These are phyloP conservation scores for Drechslera avenae DNA, from an alignment of 2,329 filamentous ascomycete species.

Conservation along the genomic window DNA sequence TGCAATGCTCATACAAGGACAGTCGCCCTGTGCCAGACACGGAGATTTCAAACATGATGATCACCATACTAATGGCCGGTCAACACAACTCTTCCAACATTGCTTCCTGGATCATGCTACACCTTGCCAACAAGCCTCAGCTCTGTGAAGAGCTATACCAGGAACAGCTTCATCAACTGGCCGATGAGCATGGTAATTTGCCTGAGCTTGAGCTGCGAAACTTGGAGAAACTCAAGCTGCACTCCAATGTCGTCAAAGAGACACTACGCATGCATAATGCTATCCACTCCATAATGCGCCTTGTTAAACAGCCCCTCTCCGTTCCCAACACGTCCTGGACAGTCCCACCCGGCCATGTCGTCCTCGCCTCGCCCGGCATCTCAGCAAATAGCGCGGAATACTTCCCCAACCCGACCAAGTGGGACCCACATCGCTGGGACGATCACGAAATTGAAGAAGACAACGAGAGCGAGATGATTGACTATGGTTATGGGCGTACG, in stretches of 20 bases:
- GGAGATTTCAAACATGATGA: slow-evolving; percentile 1
- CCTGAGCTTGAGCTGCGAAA: background rate
- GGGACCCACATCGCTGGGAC: slow-evolving; percentile 1
- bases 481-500: background rate
- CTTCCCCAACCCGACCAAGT: background rate
- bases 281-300: slow-evolving; percentile 1
- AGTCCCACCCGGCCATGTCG: background rate
- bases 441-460: slow-evolving; percentile 1
- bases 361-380: background rate
- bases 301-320: background rate
- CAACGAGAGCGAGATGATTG: background rate
- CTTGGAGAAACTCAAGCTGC: slow-evolving; percentile 1
- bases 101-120: background rate
- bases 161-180: slow-evolving; percentile 1
- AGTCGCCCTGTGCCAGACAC: background rate
- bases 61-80: background rate
- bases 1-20: slow-evolving; percentile 1
- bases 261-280: slow-evolving; percentile 1
- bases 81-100: slow-evolving; percentile 1
- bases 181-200: slow-evolving; percentile 2
- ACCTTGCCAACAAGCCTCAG: slow-evolving; percentile 1
- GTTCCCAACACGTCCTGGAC: background rate
- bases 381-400: background rate
- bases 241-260: slow-evolving; percentile 1
- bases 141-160: slow-evolving; percentile 2